Evolutionary conservation across 768 basidiomycete species (phyloP).

Genomic region (Lenzites betulinus): DNA sequence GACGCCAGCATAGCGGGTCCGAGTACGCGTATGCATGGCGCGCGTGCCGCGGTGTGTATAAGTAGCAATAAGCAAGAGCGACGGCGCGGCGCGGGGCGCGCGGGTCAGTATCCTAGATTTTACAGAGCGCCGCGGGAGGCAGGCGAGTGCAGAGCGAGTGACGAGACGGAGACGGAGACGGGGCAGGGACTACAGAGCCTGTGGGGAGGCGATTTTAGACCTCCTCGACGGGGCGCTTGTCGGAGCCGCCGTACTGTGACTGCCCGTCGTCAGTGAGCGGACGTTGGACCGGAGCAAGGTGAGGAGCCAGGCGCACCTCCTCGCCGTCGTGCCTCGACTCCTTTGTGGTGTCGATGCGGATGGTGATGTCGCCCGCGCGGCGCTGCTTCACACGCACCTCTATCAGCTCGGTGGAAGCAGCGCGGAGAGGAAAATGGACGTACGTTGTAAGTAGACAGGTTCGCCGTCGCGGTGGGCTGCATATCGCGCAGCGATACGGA

Average conservation of each 20-base stretch:
- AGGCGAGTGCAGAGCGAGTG: background rate
- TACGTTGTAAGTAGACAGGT: conserved; percentile 39
- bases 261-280: background rate
- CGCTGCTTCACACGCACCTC: conserved; percentile 1
- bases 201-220: too few species aligned
- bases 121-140: background rate
- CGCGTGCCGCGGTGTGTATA: background rate
- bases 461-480: conserved; percentile 10
- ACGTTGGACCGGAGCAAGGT: background rate
- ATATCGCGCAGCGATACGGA: conserved; percentile 20
- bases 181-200: too few species aligned
- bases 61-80: conserved; percentile 3
- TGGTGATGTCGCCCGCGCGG: conserved; percentile 43
- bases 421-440: background rate
- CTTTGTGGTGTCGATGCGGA: conserved; percentile 64
- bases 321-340: conserved; percentile 46
- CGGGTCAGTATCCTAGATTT: conserved; percentile 9
- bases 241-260: conserved; percentile 11
- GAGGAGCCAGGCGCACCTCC: background rate
- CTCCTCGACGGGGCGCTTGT: conserved; percentile 15
- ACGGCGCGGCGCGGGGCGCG: background rate
- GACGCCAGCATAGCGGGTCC: too few species aligned
- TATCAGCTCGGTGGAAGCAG: background rate
- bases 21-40: too few species aligned
- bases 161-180: background rate